phyloP scores from a whole-genome alignment of 2,329 filamentous ascomycete species.

The Colletotrichum sp. region DNA sequence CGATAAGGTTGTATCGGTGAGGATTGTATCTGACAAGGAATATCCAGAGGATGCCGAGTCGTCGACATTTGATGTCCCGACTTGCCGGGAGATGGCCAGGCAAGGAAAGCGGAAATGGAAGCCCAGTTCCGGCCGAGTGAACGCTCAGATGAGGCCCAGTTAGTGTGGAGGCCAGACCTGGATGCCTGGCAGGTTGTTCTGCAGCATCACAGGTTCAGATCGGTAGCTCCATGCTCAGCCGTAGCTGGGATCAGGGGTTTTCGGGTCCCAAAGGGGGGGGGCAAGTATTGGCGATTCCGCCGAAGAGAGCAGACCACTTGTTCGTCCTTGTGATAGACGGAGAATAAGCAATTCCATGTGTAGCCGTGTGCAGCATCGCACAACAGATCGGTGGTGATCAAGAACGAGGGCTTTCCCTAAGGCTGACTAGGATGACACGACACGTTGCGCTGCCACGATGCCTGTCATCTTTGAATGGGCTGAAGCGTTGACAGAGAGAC shows the following conservation, averaged over 20 bases:
- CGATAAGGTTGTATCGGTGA: not conserved
- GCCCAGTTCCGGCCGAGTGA: not conserved
- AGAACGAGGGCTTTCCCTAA: not conserved
- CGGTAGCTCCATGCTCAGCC: not conserved
- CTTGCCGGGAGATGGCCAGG: not conserved
- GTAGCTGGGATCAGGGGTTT: not conserved
- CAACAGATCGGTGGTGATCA: not conserved
- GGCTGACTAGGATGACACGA: not conserved
- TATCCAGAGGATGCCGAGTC: not conserved
- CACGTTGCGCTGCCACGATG: not conserved
- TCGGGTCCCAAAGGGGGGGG: not conserved
- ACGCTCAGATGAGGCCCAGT: not conserved
- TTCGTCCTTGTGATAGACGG: not conserved
- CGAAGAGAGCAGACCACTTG: not conserved
- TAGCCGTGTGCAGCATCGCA: not conserved
- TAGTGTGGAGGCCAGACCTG: not conserved
- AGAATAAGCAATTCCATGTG: not conserved
- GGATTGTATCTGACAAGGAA: not conserved
- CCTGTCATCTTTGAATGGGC: not conserved
- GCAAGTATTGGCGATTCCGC: not conserved
- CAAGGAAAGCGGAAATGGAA: not conserved
- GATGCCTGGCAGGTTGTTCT: not conserved
- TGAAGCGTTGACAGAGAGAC: not conserved
- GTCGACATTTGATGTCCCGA: not conserved
- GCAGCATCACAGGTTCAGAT: not conserved